Evolutionary conservation across 345 rosid genomes (phyloP), one percentile per base, ranked within the genome.

Genomic region (Bruguiera sexangula): DNA sequence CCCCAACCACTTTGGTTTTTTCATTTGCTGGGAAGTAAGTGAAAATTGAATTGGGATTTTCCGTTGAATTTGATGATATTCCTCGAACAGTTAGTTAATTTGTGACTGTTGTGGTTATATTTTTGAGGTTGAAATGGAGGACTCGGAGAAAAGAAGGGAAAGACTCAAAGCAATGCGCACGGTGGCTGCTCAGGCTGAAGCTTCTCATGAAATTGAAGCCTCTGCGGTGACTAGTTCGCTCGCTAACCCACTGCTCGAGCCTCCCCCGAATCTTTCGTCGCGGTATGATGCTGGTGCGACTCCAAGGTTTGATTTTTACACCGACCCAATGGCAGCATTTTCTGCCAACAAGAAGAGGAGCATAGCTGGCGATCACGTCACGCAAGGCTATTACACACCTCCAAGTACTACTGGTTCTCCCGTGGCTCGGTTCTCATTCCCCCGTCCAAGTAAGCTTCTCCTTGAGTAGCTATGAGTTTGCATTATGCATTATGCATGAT

Each of bases 241-340:
- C 37, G 77, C 83, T 6, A 89, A 94, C 73, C 97, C 98, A 8
- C 80, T 91, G 76, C 76, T 78, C 9, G 94, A 84, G 36, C 29
- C 85, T 50, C 68, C 79, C 5, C 68, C 75, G 3, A 62, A 73
- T 51, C 68, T 21, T 6, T 60, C 68, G 24, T 66, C 9, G 64
- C 80, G 71, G 60, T 85, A 73, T 66, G 81, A 59, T n/a, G 57
- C 79, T 0, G 54, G n/a, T 67, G 79, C 73, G 31, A 53, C 78
- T 51, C 81, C 82, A 6, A 84, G 91, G 76, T 93, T 89, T 67
- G 96, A 87, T 80, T 91, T 76, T 71, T 91, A 91, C 71, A 91
- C 94, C 0, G 89, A 93, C 32, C 92, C 98, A 5, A 82, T 83
- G 87, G 78, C 94, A 8, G 94, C 98, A 61, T 91, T 84, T 69